phyloP scores from a whole-genome alignment of 1,284 basidiomycete species.

The Hypsizygus ulmarius region DNA sequence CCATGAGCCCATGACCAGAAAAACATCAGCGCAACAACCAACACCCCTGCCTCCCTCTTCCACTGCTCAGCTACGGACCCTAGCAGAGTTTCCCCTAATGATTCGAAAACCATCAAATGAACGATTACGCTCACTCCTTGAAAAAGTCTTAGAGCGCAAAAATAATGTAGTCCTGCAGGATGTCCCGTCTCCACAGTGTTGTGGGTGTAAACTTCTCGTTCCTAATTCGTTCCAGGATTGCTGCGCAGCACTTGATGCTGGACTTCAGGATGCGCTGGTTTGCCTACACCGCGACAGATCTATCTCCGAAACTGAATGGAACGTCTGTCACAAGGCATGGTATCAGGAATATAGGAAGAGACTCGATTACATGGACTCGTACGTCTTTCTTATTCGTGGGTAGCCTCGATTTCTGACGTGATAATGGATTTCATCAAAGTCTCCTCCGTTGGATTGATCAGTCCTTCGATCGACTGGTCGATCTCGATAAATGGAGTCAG shows the following conservation, averaged over 20 bases:
- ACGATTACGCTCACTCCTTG: too few species aligned
- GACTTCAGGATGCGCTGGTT: background rate
- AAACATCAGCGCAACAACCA: too few species aligned
- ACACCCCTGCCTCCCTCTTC: too few species aligned
- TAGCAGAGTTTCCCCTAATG: too few species aligned
- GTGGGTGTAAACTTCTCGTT: background rate
- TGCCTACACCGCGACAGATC: conserved; percentile 8
- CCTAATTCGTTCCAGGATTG: background rate
- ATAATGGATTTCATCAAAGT: background rate
- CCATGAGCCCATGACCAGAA: too few species aligned
- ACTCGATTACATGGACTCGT: conserved; percentile 4
- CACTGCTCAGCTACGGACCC: too few species aligned
- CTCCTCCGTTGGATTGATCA: conserved; percentile 3
- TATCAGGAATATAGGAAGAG: background rate
- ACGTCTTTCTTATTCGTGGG: background rate
- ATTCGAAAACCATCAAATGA: too few species aligned
- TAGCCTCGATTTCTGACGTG: background rate
- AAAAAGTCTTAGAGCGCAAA: too few species aligned
- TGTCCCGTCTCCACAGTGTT: background rate
- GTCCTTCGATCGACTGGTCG: background rate
- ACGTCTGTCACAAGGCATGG: conserved; percentile 4
- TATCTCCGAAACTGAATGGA: conserved; percentile 3
- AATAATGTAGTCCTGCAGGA: background rate
- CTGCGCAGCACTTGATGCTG: conserved; percentile 2
- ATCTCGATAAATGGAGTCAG: background rate